These are phyloP conservation scores for Ophiocordyceps unilateralis DNA, from an alignment of 2,329 filamentous ascomycete species.

Conservation along the genomic window DNA sequence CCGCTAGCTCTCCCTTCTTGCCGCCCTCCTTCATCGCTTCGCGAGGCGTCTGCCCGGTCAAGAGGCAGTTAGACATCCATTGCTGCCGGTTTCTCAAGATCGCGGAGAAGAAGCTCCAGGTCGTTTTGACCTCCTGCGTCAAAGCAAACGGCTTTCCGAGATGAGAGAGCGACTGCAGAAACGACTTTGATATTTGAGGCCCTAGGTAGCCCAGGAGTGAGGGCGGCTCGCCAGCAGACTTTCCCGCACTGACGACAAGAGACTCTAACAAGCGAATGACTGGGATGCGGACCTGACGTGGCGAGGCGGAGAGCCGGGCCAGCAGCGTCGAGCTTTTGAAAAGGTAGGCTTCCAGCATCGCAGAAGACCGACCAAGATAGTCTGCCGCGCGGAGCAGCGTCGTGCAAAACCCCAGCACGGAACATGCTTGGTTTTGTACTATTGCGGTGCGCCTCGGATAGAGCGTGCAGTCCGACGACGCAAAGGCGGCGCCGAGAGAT, in stretches of 20 bases:
- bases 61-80: conserved; percentile 85
- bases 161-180: conserved; percentile 60
- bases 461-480: conserved; percentile 41
- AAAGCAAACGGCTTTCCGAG: conserved; percentile 62
- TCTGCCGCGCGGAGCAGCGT: conserved; percentile 54
- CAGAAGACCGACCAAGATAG: conserved; percentile 42
- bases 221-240: conserved; percentile 57
- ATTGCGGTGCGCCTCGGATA: conserved; percentile 36
- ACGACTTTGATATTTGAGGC: conserved; percentile 64
- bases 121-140: conserved; percentile 42
- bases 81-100: conserved; percentile 83
- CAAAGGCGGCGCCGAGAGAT: conserved; percentile 35
- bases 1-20: conserved; percentile 29
- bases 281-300: conserved; percentile 46
- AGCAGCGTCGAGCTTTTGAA: conserved; percentile 68
- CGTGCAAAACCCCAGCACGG: conserved; percentile 48
- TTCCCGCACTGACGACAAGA: conserved; percentile 53
- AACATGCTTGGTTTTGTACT: conserved; percentile 43
- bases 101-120: conserved; percentile 75
- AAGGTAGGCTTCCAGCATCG: conserved; percentile 56
- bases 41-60: conserved; percentile 74
- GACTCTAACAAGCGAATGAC: conserved; percentile 55
- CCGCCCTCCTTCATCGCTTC: conserved; percentile 46
- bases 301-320: conserved; percentile 56
- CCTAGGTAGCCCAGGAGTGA: conserved; percentile 86